Percentiles rank a stretch among this genome's conserved stretches.
phyloP scores from a whole-genome alignment of 2,329 filamentous ascomycete species.

The Cladorrhinum sp. region DNA sequence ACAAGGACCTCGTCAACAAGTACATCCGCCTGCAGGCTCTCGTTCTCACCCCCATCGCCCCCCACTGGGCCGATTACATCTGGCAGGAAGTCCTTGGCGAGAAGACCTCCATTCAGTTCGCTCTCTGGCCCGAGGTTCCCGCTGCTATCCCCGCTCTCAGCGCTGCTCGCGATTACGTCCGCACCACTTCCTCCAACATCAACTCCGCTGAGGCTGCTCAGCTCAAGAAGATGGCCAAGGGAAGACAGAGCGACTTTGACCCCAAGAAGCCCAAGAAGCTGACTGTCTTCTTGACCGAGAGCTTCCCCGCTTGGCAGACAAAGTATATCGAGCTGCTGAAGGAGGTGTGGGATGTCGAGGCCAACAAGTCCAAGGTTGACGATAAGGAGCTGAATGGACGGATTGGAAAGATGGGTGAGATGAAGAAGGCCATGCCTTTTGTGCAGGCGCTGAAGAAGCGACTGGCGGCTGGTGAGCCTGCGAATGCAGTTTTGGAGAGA shows the following conservation, averaged over 20 bases:
- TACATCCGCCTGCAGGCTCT: conserved; percentile 69
- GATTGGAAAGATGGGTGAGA: conserved; percentile 79
- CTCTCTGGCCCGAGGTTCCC: conserved; percentile 69
- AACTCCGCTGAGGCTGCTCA: conserved; percentile 80
- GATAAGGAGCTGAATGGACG: conserved; percentile 77
- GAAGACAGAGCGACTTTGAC: conserved; percentile 81
- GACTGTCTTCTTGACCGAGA: conserved; percentile 75
- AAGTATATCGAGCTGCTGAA: conserved; percentile 81
- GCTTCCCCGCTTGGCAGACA: conserved; percentile 87
- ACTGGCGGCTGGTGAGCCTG: conserved; percentile 66
- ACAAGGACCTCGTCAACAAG: conserved; percentile 71
- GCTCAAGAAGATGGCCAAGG: conserved; percentile 88
- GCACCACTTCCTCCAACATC: conserved; percentile 70
- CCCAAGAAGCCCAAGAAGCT: conserved; percentile 90
- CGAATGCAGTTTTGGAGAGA: conserved; percentile 70
- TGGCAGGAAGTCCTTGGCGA: conserved; percentile 89
- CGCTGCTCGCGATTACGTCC: conserved; percentile 71
- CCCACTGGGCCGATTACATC: conserved; percentile 92
- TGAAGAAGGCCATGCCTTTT: conserved; percentile 99
- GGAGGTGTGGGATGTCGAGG: conserved; percentile 62
- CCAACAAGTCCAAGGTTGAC: conserved; percentile 59
- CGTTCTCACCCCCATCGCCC: conserved; percentile 77
- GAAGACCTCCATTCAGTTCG: conserved; percentile 72
- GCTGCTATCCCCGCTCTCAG: conserved; percentile 64
- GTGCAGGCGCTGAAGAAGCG: conserved; percentile 83